Evolutionary conservation across 306 rosid genomes (phyloP).

Genomic region (Acacia crassicarpa): DNA sequence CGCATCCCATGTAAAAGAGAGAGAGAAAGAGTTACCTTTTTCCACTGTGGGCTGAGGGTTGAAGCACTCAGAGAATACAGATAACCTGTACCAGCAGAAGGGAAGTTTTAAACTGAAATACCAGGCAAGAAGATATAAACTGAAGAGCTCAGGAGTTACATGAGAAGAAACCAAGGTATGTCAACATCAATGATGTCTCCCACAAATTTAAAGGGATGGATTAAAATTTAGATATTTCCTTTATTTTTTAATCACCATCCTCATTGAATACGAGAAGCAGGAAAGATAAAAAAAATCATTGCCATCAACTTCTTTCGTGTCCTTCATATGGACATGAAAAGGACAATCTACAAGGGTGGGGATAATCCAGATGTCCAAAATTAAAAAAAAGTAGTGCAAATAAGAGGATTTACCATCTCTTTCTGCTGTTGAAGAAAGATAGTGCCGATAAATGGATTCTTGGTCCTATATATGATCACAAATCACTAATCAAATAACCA

Average conservation of each 20-base stretch:
- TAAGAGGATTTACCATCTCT: conserved; percentile 72
- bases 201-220: conserved; percentile 3
- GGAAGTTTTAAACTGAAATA: conserved; percentile 27
- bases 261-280: conserved; percentile 19
- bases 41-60: conserved; percentile 78
- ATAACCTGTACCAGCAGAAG: conserved; percentile 63
- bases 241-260: not conserved
- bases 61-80: conserved; percentile 87
- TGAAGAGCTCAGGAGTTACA: not conserved
- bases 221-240: not conserved
- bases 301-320: conserved; percentile 20
- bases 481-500: conserved; percentile 31
- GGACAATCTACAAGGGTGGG: conserved; percentile 18
- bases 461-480: conserved; percentile 57
- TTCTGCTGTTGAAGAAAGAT: conserved; percentile 85
- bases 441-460: conserved; percentile 67
- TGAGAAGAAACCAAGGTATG: not conserved
- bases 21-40: conserved; percentile 46
- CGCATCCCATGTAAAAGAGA: not conserved
- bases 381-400: conserved; percentile 1
- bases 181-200: conserved; percentile 18
- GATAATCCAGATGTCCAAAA: conserved; percentile 10
- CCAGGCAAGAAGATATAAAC: not conserved
- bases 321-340: conserved; percentile 12
- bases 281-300: conserved; percentile 26